phyloP scores from a whole-genome alignment of 345 rosid species.

The Litchi chinensis region DNA sequence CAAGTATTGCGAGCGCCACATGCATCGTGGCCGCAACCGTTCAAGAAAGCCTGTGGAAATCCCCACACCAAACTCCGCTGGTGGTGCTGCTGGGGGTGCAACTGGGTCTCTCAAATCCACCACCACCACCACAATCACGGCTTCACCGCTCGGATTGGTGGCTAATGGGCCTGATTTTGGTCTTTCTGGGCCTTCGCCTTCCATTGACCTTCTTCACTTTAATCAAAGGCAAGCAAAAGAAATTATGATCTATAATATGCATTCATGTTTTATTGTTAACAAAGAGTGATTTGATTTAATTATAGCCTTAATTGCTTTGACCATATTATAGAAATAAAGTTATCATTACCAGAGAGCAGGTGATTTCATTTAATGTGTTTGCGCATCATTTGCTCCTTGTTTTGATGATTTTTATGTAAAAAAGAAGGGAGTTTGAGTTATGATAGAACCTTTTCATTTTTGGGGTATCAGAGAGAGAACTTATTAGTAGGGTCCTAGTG shows the following conservation, averaged over 20 bases:
- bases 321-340: no score
- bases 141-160: slow-evolving; percentile 36
- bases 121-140: slow-evolving; percentile 5
- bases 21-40: slow-evolving; percentile 99
- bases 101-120: slow-evolving; percentile 20
- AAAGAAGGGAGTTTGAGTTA: neutral
- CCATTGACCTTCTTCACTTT: slow-evolving; percentile 62
- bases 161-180: slow-evolving; percentile 46
- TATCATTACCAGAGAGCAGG: neutral
- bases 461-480: neutral
- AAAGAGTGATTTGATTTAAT: neutral
- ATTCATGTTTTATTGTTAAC: neutral
- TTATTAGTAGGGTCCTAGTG: slow-evolving; percentile 33
- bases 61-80: slow-evolving; percentile 51
- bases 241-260: neutral
- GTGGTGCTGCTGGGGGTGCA: neutral
- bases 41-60: slow-evolving; percentile 99
- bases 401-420: neutral
- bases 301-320: neutral
- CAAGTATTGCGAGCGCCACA: slow-evolving; percentile 99
- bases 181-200: slow-evolving; percentile 50
- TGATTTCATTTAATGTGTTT: neutral
- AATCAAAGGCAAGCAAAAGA: slow-evolving; percentile 71
- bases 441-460: neutral
- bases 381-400: no score